phyloP scores from a whole-genome alignment of 2,329 filamentous ascomycete species.

The Macrophomina phaseolina region DNA sequence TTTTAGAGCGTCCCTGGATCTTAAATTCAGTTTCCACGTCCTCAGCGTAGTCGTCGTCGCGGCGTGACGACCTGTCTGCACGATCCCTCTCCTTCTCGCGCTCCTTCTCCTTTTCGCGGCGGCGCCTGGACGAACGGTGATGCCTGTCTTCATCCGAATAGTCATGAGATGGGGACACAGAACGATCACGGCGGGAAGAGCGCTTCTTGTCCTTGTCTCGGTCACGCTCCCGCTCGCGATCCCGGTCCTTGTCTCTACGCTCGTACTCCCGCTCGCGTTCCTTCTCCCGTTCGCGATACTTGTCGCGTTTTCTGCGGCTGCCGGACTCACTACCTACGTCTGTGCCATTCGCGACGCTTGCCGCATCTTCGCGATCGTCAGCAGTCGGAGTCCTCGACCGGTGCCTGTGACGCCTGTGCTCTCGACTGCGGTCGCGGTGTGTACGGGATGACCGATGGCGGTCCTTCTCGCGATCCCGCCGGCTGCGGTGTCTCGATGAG shows the following conservation, averaged over 20 bases:
- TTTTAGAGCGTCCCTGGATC: slow-evolving; percentile 50
- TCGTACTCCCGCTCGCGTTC: slow-evolving; percentile 46
- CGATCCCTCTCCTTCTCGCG: slow-evolving; percentile 45
- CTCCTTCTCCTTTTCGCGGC: slow-evolving; percentile 44
- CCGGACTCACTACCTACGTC: slow-evolving; percentile 40
- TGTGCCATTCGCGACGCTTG: slow-evolving; percentile 35
- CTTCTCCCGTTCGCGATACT: slow-evolving; percentile 43
- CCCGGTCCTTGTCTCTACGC: slow-evolving; percentile 43
- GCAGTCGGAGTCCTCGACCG: slow-evolving; percentile 42
- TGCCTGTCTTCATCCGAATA: slow-evolving; percentile 43
- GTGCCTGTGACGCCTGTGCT: slow-evolving; percentile 52
- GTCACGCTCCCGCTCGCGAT: slow-evolving; percentile 56
- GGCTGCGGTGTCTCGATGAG: slow-evolving; percentile 63
- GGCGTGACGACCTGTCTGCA: slow-evolving; percentile 11
- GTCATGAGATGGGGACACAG: slow-evolving; percentile 43
- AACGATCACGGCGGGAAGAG: slow-evolving; percentile 58
- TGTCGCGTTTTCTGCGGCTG: slow-evolving; percentile 38
- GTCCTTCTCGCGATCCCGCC: slow-evolving; percentile 45
- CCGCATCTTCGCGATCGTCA: slow-evolving; percentile 40
- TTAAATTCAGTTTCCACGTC: slow-evolving; percentile 54
- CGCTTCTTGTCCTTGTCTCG: slow-evolving; percentile 53
- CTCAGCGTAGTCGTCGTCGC: slow-evolving; percentile 44
- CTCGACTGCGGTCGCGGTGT: slow-evolving; percentile 53
- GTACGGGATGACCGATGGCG: slow-evolving; percentile 52
- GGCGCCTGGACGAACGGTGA: slow-evolving; percentile 49